Percentiles rank a stretch among this genome's conserved stretches.
Evolutionary conservation across 108 stramenopile genomes (phyloP).

Genomic region (Stephanodiscus minutulus): DNA sequence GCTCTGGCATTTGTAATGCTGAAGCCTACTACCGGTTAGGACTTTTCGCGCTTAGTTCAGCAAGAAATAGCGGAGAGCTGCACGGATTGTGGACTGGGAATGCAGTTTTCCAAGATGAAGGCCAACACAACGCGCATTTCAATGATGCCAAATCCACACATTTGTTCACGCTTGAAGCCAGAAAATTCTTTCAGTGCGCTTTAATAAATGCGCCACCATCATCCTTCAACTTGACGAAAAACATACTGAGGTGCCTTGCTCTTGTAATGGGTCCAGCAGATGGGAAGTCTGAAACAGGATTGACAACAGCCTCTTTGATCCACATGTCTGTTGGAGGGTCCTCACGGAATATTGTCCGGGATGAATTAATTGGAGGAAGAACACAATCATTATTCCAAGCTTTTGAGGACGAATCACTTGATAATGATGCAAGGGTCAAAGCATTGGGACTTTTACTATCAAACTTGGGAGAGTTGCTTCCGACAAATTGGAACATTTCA

Average conservation of each 20-base stretch:
- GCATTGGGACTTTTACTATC: constrained; percentile 7
- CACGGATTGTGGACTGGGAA: constrained; percentile 48
- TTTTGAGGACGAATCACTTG: constrained; percentile 37
- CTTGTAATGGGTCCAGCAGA: constrained; percentile 57
- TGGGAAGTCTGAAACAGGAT: neutral
- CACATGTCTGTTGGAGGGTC: constrained; percentile 50
- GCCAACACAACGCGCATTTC: constrained; percentile 1
- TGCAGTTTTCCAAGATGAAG: constrained; percentile 7
- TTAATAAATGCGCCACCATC: constrained; percentile 34
- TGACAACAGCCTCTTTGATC: constrained; percentile 28
- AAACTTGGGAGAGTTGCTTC: constrained; percentile 29
- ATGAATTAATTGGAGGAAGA: constrained; percentile 11
- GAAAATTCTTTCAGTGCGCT: constrained; percentile 34
- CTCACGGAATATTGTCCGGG: constrained; percentile 24
- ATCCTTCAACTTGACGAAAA: constrained; percentile 47
- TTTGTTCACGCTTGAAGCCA: constrained; percentile 18
- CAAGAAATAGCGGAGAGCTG: constrained; percentile 47
- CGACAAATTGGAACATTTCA: constrained; percentile 53
- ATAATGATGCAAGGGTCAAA: constrained; percentile 11
- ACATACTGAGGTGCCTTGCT: constrained; percentile 67
- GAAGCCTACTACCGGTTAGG: constrained; percentile 62
- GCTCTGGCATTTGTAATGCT: constrained; percentile 33
- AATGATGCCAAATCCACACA: neutral
- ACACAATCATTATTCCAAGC: constrained; percentile 34
- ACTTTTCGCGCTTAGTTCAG: constrained; percentile 38